Conservation (phyloP, 768 basidiomycete genomes). For the Amyloporia xantha region DNA sequence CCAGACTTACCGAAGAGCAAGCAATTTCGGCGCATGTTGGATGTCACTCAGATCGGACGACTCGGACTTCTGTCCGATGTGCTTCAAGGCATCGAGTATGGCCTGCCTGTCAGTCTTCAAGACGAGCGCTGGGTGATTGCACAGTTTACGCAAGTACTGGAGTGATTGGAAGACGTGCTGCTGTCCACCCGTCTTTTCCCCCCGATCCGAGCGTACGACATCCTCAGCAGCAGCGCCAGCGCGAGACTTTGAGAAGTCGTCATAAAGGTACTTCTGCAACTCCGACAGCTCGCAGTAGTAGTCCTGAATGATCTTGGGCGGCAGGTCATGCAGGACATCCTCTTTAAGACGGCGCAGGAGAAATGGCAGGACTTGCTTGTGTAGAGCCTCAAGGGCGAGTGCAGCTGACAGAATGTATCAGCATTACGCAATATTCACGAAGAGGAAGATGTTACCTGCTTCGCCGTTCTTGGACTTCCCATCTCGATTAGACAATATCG, state of each 20-base stretch:
- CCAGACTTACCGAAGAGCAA: conserved; percentile 72
- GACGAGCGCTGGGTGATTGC: conserved; percentile 94
- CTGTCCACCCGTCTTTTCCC: conserved; percentile 35
- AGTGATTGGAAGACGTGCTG: conserved; percentile 95
- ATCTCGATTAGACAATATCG: conserved; percentile 90
- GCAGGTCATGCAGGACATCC: conserved; percentile 91
- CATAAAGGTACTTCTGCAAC: conserved; percentile 89
- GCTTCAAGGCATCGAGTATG: conserved; percentile 49
- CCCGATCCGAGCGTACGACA: conserved; percentile 44
- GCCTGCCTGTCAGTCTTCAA: conserved; percentile 65
- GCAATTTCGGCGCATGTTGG: conserved; percentile 87
- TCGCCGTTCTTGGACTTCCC: conserved; percentile 93
- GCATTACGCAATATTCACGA: neutral
- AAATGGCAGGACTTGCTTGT: conserved; percentile 99
- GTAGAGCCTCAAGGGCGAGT: conserved; percentile 88
- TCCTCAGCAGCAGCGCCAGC: conserved; percentile 60
- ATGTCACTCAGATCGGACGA: conserved; percentile 61
- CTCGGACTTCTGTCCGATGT: conserved; percentile 40
- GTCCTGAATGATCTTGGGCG: conserved; percentile 99
- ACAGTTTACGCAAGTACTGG: conserved; percentile 94
- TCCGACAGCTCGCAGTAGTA: conserved; percentile 98
- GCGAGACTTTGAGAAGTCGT: conserved; percentile 82
- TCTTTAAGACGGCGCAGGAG: conserved; percentile 93
- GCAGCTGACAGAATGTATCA: conserved; percentile 53
- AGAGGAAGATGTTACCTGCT: conserved; percentile 64